Evolutionary conservation across 2,329 filamentous ascomycete genomes (phyloP).

Genomic region (Microdochium trichocladiopsis): DNA sequence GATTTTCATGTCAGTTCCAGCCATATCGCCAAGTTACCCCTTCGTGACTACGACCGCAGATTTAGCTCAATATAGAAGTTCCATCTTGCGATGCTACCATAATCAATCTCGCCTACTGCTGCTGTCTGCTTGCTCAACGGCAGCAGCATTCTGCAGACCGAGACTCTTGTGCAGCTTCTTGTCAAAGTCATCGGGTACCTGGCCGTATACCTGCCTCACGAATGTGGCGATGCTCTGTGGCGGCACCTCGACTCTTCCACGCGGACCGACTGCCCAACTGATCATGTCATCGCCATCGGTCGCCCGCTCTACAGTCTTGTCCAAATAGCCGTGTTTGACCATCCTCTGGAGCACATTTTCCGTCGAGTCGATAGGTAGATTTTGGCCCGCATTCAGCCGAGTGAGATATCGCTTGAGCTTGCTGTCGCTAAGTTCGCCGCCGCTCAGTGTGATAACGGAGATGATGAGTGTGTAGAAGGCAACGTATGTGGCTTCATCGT

Average conservation of each 20-base stretch:
- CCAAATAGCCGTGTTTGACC: slow-evolving; percentile 75
- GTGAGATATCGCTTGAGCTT: slow-evolving; percentile 71
- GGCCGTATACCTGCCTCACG: slow-evolving; percentile 54
- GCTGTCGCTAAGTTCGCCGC: slow-evolving; percentile 66
- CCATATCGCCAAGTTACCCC: background rate
- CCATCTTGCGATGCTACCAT: background rate
- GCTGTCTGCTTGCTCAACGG: slow-evolving; percentile 6
- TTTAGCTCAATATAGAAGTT: background rate
- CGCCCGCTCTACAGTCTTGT: slow-evolving; percentile 59
- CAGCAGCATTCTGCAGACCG: slow-evolving; percentile 29
- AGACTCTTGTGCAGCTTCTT: slow-evolving; percentile 55
- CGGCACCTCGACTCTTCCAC: slow-evolving; percentile 80
- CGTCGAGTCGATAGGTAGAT: slow-evolving; percentile 69
- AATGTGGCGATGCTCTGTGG: slow-evolving; percentile 67
- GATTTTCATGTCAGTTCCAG: too few species aligned
- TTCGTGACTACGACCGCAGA: background rate
- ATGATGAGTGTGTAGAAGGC: slow-evolving; percentile 78
- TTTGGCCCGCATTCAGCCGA: slow-evolving; percentile 67
- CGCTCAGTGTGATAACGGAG: slow-evolving; percentile 66
- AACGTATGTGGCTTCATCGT: slow-evolving; percentile 71
- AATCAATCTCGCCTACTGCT: slow-evolving; percentile 2
- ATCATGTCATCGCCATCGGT: slow-evolving; percentile 58
- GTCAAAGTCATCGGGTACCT: slow-evolving; percentile 43
- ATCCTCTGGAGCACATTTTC: slow-evolving; percentile 69
- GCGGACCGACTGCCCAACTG: slow-evolving; percentile 77